phyloP scores from a whole-genome alignment of 768 basidiomycete genomes.

The Suillus variegatus region DNA sequence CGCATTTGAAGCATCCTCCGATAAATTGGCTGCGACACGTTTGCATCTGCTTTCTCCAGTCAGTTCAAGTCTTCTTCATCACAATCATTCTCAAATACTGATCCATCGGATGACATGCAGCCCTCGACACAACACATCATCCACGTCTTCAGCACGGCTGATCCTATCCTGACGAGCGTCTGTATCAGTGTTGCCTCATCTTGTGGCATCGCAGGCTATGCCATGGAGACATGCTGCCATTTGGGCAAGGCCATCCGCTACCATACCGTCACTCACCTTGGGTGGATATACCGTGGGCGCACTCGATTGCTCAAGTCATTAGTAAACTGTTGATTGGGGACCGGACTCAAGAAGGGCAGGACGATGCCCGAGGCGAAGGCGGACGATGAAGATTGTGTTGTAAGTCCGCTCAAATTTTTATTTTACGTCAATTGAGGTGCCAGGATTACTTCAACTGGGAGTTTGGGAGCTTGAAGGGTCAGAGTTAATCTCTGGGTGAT shows the following conservation, averaged over 20 bases:
- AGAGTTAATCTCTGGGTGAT: neutral
- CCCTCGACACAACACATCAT: constrained; percentile 75
- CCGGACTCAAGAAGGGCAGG: constrained; percentile 49
- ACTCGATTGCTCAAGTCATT: constrained; percentile 66
- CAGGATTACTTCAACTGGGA: constrained; percentile 84
- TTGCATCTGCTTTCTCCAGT: constrained; percentile 89
- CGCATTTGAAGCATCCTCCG: constrained; percentile 84
- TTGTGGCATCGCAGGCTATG: constrained; percentile 85
- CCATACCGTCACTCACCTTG: constrained; percentile 79
- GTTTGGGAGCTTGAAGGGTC: constrained; percentile 43
- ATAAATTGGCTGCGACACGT: constrained; percentile 67
- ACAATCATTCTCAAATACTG: neutral
- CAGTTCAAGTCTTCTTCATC: constrained; percentile 9
- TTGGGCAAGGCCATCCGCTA: constrained; percentile 80
- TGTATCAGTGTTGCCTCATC: constrained; percentile 76
- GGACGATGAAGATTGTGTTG: constrained; percentile 68
- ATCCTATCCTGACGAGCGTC: constrained; percentile 87
- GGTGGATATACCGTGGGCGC: constrained; percentile 70
- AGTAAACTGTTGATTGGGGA: constrained; percentile 60
- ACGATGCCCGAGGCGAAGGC: constrained; percentile 48
- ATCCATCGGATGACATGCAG: constrained; percentile 33
- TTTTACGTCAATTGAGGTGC: constrained; percentile 4
- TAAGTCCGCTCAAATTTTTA: constrained; percentile 33
- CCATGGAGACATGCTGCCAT: constrained; percentile 84
- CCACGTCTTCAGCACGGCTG: constrained; percentile 90